A percentile compares a stretch with the other conserved stretches of the same genome.
These are phyloP conservation scores for Blumeria graminis DNA, from an alignment of 2,329 filamentous ascomycete species.

Conservation along the genomic window DNA sequence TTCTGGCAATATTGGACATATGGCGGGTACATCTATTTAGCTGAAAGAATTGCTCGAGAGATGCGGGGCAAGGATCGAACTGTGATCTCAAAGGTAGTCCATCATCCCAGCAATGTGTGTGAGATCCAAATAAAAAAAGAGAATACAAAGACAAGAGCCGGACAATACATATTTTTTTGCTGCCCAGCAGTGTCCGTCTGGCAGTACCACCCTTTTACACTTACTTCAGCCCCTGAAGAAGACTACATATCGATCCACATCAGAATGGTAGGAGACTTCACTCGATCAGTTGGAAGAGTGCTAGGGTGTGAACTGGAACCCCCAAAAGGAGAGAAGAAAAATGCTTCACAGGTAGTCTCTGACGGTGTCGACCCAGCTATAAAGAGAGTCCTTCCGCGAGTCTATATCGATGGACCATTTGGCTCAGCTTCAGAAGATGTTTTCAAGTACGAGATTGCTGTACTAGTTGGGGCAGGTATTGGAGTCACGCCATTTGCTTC, in stretches of 20 bases:
- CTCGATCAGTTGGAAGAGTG: slow-evolving; percentile 39
- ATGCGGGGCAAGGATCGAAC: slow-evolving; percentile 62
- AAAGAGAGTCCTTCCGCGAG: slow-evolving; percentile 47
- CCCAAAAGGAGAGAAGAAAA: slow-evolving; percentile 23
- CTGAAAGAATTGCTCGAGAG: slow-evolving; percentile 57
- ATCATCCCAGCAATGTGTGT: slow-evolving; percentile 70
- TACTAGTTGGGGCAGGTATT: slow-evolving; percentile 63
- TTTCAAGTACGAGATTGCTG: slow-evolving; percentile 64
- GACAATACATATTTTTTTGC: slow-evolving; percentile 76
- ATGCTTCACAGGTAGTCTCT: slow-evolving; percentile 42
- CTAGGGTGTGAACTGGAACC: slow-evolving; percentile 53
- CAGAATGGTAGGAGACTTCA: slow-evolving; percentile 64
- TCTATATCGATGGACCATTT: slow-evolving; percentile 69
- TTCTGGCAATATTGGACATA: slow-evolving; percentile 87
- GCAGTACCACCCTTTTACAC: slow-evolving; percentile 74
- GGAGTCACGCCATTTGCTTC: slow-evolving; percentile 72
- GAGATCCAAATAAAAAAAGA: slow-evolving; percentile 89
- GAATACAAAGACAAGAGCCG: slow-evolving; percentile 55
- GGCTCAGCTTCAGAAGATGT: slow-evolving; percentile 72
- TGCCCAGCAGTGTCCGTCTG: slow-evolving; percentile 68
- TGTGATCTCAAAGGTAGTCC: slow-evolving; percentile 69
- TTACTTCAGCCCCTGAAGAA: slow-evolving; percentile 71
- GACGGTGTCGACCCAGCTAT: slow-evolving; percentile 43
- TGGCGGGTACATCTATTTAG: slow-evolving; percentile 55
- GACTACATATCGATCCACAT: slow-evolving; percentile 78